These are phyloP conservation scores for Tillandsia leiboldiana DNA, from an alignment of 176 grass and related monocot species.

Conservation along the genomic window DNA sequence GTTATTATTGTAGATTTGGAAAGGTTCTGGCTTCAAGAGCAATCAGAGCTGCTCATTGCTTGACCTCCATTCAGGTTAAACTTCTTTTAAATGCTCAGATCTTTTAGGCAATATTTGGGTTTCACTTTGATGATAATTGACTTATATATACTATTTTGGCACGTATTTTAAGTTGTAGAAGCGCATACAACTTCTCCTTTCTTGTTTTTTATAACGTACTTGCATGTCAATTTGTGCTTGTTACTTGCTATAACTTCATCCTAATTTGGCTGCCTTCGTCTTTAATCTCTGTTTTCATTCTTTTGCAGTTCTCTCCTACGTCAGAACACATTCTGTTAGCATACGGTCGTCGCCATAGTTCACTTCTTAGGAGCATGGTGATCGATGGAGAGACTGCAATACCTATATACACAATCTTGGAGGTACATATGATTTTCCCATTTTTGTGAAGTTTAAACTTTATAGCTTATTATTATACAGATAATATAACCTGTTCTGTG, in stretches of 20 bases:
- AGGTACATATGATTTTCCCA: constrained; percentile 36
- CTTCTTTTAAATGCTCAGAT: constrained; percentile 15
- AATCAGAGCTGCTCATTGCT: constrained; percentile 94
- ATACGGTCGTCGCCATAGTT: constrained; percentile 93
- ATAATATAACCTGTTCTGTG: not conserved
- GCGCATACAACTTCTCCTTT: not conserved
- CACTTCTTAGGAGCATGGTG: constrained; percentile 78
- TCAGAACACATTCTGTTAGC: constrained; percentile 92
- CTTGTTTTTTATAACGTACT: not conserved
- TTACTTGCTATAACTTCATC: not conserved
- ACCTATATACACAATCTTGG: constrained; percentile 96
- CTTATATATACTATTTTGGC: too few relatives aligned
- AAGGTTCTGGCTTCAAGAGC: constrained; percentile 72
- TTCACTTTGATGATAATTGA: too few relatives aligned
- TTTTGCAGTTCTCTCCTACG: constrained; percentile 86
- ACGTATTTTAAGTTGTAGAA: too few relatives aligned
- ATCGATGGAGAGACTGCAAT: constrained; percentile 80
- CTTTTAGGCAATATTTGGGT: too few relatives aligned
- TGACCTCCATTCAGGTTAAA: constrained; percentile 97
- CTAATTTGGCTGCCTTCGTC: not conserved
- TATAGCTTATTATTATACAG: not conserved
- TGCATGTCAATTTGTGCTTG: not conserved
- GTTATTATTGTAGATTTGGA: constrained; percentile 50
- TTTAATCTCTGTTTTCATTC: constrained; percentile 16
- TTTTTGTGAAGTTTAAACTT: constrained; percentile 10